phyloP scores from a whole-genome alignment of 2,329 filamentous ascomycete species.

The Penicillium expansum region DNA sequence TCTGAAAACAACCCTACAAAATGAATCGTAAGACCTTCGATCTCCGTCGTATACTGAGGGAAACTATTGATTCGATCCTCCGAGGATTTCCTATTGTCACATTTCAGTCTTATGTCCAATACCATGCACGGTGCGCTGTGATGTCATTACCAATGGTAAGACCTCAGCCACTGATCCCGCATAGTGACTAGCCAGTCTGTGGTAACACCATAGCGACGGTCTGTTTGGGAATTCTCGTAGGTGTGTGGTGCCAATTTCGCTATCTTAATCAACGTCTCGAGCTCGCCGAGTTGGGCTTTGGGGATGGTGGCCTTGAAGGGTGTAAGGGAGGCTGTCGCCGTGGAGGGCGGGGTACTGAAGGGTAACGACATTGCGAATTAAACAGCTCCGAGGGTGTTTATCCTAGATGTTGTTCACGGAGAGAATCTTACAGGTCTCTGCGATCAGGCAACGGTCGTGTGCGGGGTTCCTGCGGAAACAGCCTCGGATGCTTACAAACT shows the following conservation, averaged over 20 bases:
- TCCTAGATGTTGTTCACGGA: not conserved
- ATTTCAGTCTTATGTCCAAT: not conserved
- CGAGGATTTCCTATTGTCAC: conserved; percentile 28
- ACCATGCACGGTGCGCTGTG: conserved; percentile 17
- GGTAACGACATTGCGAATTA: conserved; percentile 26
- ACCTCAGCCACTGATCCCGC: conserved; percentile 44
- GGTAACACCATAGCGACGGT: conserved; percentile 47
- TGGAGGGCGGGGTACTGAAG: conserved; percentile 35
- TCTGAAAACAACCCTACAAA: conserved; percentile 52
- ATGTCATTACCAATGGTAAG: conserved; percentile 49
- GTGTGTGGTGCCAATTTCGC: conserved; percentile 50
- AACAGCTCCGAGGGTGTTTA: too few relatives aligned
- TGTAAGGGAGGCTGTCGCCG: conserved; percentile 36
- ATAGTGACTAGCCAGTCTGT: conserved; percentile 48
- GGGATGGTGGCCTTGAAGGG: conserved; percentile 47
- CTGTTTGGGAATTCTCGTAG: conserved; percentile 49
- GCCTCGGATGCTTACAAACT: conserved; percentile 1
- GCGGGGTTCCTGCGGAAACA: not conserved
- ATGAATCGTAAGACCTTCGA: conserved; percentile 47
- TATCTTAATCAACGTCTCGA: conserved; percentile 48
- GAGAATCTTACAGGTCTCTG: not conserved
- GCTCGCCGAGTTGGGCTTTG: conserved; percentile 46
- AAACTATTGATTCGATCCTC: conserved; percentile 50
- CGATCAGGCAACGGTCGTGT: not conserved
- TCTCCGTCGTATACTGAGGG: conserved; percentile 49